phyloP scores from a whole-genome alignment of 2,329 filamentous ascomycete genomes.

The Pezicula carpinea region DNA sequence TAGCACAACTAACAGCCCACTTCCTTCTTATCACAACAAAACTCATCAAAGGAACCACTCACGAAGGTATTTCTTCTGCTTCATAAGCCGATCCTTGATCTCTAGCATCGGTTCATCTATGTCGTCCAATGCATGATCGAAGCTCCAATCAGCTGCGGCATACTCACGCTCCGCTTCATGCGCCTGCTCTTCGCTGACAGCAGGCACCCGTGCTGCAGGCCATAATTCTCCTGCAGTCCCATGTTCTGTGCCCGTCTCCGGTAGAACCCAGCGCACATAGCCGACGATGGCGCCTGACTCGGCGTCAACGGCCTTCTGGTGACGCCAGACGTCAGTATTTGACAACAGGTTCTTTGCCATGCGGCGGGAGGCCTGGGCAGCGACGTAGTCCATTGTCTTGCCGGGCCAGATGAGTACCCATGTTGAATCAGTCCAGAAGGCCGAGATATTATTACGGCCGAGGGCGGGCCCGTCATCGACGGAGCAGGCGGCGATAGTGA shows the following conservation, averaged over 20 bases:
- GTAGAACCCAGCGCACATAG: conserved; percentile 20
- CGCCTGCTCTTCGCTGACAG: neutral
- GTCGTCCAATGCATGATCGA: neutral
- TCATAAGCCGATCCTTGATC: conserved; percentile 1
- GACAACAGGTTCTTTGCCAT: conserved; percentile 2
- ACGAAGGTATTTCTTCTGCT: neutral
- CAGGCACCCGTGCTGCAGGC: neutral
- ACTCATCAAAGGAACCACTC: neutral
- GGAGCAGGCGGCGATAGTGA: conserved; percentile 13
- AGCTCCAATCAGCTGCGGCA: neutral
- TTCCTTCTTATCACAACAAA: neutral
- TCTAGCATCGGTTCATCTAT: neutral
- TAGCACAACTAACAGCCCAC: neutral
- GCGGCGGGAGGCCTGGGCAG: neutral
- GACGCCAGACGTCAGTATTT: conserved; percentile 12
- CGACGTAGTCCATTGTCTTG: conserved; percentile 30
- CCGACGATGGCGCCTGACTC: conserved; percentile 17
- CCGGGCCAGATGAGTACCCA: conserved; percentile 32
- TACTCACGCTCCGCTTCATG: neutral
- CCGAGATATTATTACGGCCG: conserved; percentile 22
- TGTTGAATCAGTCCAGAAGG: conserved; percentile 21
- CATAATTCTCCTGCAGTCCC: neutral
- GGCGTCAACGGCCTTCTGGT: conserved; percentile 19
- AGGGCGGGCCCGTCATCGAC: conserved; percentile 16
- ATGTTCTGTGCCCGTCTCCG: neutral